Conservation (phyloP, 2,329 filamentous ascomycete species). For the Clonostachys byssicola region DNA sequence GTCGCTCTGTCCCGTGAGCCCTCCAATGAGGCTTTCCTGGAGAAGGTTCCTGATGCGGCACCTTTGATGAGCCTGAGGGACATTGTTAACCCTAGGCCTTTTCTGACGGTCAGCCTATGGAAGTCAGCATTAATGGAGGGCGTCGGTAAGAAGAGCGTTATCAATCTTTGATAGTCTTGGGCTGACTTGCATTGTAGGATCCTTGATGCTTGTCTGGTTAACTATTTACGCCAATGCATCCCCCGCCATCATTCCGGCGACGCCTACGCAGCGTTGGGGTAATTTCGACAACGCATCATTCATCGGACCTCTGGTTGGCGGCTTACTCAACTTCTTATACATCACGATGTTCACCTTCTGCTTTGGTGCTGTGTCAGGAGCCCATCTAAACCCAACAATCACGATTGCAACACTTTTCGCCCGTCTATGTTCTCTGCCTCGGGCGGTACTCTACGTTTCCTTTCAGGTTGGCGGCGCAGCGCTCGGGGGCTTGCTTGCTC, state of each 20-base stretch:
- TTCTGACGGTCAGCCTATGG: not conserved
- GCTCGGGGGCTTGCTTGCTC: constrained; percentile 14
- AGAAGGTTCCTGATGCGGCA: not conserved
- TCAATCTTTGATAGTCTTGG: too few species aligned
- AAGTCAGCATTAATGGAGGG: not conserved
- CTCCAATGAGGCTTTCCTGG: not conserved
- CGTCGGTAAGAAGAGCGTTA: constrained; percentile 2
- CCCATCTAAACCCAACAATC: constrained; percentile 50
- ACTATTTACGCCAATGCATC: constrained; percentile 9
- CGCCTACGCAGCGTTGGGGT: constrained; percentile 8
- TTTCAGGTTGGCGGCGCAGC: constrained; percentile 40
- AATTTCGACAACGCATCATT: constrained; percentile 17
- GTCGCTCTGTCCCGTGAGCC: not conserved
- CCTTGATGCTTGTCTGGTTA: constrained; percentile 12
- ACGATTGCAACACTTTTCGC: constrained; percentile 49
- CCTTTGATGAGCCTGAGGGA: not conserved
- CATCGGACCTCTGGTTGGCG: constrained; percentile 19
- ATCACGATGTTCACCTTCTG: constrained; percentile 45
- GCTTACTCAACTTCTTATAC: constrained; percentile 19
- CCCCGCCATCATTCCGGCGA: constrained; percentile 4
- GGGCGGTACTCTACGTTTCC: constrained; percentile 41
- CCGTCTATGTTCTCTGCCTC: constrained; percentile 41
- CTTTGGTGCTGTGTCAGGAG: constrained; percentile 42
- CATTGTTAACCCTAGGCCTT: not conserved
- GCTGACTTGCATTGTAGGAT: too few species aligned